These are phyloP conservation scores for Odontarrhena argentea DNA, from an alignment of 345 rosid genomes.

Conservation along the genomic window DNA sequence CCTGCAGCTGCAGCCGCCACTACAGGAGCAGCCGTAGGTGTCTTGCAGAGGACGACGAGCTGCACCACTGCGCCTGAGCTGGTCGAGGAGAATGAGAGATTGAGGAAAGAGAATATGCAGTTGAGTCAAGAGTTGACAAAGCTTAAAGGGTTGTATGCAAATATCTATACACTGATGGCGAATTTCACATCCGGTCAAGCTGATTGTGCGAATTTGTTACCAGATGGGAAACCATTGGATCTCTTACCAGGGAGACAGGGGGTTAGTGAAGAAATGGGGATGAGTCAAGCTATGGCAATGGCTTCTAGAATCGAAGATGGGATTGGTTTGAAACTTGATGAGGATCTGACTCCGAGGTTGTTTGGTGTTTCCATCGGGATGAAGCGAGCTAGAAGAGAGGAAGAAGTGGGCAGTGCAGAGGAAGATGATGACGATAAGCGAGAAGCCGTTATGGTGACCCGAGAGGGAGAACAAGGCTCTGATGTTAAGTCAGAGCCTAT, in stretches of 20 bases:
- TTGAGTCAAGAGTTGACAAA: constrained; percentile 70
- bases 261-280: constrained; percentile 25
- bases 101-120: constrained; percentile 68
- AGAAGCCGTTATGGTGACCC: neutral
- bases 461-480: constrained; percentile 35
- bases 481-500: constrained; percentile 67
- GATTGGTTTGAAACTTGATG: constrained; percentile 33
- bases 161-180: constrained; percentile 62
- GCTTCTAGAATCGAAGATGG: constrained; percentile 15
- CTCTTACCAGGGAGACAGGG: constrained; percentile 47
- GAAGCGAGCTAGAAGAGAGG: constrained; percentile 65
- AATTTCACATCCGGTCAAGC: constrained; percentile 54
- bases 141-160: constrained; percentile 65
- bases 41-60: constrained; percentile 52
- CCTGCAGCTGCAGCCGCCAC: constrained; percentile 45
- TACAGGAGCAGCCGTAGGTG: constrained; percentile 5
- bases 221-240: constrained; percentile 54
- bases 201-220: constrained; percentile 37
- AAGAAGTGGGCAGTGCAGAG: constrained; percentile 44
- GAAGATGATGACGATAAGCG: constrained; percentile 35
- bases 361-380: constrained; percentile 86
- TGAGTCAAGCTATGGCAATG: constrained; percentile 21
- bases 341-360: constrained; percentile 57
- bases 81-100: constrained; percentile 75
- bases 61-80: constrained; percentile 76